Percentiles rank a stretch among this genome's conserved stretches.
These are phyloP conservation scores for Sphaerulina populicola DNA, from an alignment of 2,329 filamentous ascomycete species.

Conservation along the genomic window DNA sequence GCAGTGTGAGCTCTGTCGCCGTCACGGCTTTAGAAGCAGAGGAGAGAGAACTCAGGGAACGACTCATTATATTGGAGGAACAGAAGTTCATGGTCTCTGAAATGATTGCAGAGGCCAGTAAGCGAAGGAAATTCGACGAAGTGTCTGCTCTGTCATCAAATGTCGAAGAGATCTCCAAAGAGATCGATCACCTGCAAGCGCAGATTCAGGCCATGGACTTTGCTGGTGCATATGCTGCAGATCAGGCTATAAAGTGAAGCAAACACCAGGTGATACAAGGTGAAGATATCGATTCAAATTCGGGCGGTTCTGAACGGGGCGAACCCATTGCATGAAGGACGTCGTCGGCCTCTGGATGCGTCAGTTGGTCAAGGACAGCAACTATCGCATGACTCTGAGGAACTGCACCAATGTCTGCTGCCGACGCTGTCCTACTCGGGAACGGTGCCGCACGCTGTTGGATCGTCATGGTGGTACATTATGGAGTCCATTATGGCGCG, in stretches of 20 bases:
- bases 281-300: too few species aligned
- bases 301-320: too few species aligned
- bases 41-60: conserved; percentile 72
- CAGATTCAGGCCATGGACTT: conserved; percentile 34
- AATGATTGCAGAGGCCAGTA: conserved; percentile 72
- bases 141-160: conserved; percentile 71
- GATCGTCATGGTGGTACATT: too few species aligned
- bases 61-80: conserved; percentile 77
- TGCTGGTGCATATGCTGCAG: conserved; percentile 28
- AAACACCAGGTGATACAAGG: too few species aligned
- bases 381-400: too few species aligned
- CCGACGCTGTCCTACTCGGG: too few species aligned
- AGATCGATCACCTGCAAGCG: conserved; percentile 52
- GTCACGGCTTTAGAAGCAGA: conserved; percentile 67
- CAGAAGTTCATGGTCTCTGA: conserved; percentile 81
- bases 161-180: conserved; percentile 68
- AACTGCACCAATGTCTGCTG: too few species aligned
- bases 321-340: too few species aligned
- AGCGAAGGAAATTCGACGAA: conserved; percentile 74
- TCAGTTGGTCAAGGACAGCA: too few species aligned
- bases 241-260: conserved; percentile 26
- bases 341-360: too few species aligned
- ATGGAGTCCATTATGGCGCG: too few species aligned
- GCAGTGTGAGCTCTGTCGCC: conserved; percentile 35
- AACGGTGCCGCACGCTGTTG: too few species aligned